Base-by-base conservation (phyloP, 176 grass and related monocot species). In the Paspalum notatum region DNA sequence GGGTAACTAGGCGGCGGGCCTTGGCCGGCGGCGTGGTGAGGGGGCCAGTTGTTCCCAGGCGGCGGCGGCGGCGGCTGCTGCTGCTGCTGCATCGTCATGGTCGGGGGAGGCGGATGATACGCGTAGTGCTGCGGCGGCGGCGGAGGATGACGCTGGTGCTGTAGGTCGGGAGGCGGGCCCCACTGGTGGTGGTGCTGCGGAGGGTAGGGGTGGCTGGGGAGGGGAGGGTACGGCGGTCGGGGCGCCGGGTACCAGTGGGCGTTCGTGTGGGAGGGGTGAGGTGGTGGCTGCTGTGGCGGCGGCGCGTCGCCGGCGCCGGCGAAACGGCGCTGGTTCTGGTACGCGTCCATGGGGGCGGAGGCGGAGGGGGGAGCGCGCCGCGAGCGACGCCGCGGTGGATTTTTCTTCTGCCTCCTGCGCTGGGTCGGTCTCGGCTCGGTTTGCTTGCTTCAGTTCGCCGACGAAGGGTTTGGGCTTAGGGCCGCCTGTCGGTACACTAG, bases 151-250 rank as follows among this genome's bases (percentile, higher is more conserved):
- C 44, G 86, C 68, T 86, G 82, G 50, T 86, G 86, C 22, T 87
- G 76, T 24, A 66, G 41, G 66, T 84, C 84, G 12, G 67, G 85
- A 11, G 83, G 68, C 44, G 77, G 87, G 56, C 56, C 86, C 91
- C 91, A 93, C 62, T 90, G 91, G 68, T 88, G 89, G 74, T 90
- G 85, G 22, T 85, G 70, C 71, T 55, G 84, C 18, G 83, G 76
- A 62, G 76, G 77, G 91, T 76, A 84, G 44, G 80, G 74, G 74
- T 80, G 59, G 67, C 45, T 37, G 60, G 85, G 76, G 71, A 78
- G 77, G 62, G 73, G 49, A 37, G 59, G 80, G 71, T 82, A 87
- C 25, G 85, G 87, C 4, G 13, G 87, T 6, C 71, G 42, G 12
- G 64, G 77, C 0, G 32, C 57, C 8, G 81, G 72, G 12, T 82